Evolutionary conservation across 441 rosid species (phyloP).

Genomic region (Populus hybrid): DNA sequence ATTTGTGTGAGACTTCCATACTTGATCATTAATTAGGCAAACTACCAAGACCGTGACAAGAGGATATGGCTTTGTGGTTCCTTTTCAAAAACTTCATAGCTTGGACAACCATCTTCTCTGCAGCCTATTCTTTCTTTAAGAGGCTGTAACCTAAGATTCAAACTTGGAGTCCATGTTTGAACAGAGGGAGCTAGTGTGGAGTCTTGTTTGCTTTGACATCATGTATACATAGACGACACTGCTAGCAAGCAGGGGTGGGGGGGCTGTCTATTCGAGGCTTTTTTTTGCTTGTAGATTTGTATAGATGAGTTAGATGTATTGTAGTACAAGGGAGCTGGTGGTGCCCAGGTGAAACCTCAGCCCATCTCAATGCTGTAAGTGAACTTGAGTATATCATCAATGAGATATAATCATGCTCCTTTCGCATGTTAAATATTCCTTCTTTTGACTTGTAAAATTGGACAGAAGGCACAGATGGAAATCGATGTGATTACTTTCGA

Average conservation of each 20-base stretch:
- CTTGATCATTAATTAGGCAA: slow-evolving; percentile 15
- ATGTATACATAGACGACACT: slow-evolving; percentile 5
- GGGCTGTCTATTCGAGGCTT: not conserved
- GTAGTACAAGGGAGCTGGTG: slow-evolving; percentile 25
- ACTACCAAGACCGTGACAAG: not conserved
- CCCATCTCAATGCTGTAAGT: slow-evolving; percentile 27
- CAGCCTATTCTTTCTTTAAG: slow-evolving; percentile 16
- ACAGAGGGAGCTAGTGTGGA: slow-evolving; percentile 14
- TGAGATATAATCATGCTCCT: not conserved
- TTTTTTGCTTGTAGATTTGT: slow-evolving; percentile 18
- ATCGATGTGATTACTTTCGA: not conserved
- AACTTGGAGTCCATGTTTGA: slow-evolving; percentile 2
- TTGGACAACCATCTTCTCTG: slow-evolving; percentile 15
- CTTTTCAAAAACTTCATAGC: slow-evolving; percentile 14
- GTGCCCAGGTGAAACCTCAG: slow-evolving; percentile 32
- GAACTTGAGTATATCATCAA: slow-evolving; percentile 9
- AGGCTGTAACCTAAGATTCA: slow-evolving; percentile 8
- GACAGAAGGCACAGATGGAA: not conserved
- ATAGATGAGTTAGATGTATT: slow-evolving; percentile 34
- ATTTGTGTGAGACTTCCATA: slow-evolving; percentile 35
- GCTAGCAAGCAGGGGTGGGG: slow-evolving; percentile 1
- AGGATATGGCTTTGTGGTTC: slow-evolving; percentile 11
- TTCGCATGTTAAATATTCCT: not conserved
- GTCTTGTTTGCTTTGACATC: slow-evolving; percentile 16
- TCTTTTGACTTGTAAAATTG: not conserved